Percentiles rank a stretch among this genome's conserved stretches.
phyloP scores from a whole-genome alignment of 495 filamentous ascomycete genomes.

The Penicillium arizonense region DNA sequence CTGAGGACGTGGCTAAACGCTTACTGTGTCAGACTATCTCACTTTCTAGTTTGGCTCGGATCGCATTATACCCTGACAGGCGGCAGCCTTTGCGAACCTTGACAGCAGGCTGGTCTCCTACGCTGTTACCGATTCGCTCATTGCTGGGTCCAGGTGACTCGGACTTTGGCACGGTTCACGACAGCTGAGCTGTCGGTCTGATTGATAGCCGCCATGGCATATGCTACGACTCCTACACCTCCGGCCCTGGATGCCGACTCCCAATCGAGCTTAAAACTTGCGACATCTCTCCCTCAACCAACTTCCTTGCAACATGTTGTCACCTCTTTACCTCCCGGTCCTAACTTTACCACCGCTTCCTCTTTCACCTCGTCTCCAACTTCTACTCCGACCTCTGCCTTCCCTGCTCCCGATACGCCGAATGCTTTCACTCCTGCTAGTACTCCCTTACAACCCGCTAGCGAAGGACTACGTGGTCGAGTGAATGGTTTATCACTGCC shows the following conservation, averaged over 20 bases:
- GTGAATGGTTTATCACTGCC: constrained; percentile 31
- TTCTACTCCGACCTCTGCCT: constrained; percentile 32
- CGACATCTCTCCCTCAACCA: constrained; percentile 35
- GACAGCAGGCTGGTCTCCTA: constrained; percentile 33
- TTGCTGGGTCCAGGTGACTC: constrained; percentile 49
- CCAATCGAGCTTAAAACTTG: constrained; percentile 41
- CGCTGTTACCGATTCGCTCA: constrained; percentile 38
- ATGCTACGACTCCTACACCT: constrained; percentile 39
- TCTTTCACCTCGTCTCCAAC: constrained; percentile 32
- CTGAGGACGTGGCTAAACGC: constrained; percentile 49
- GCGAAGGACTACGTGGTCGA: constrained; percentile 50
- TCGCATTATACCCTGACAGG: constrained; percentile 30
- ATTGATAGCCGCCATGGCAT: constrained; percentile 41
- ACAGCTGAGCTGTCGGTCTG: constrained; percentile 36
- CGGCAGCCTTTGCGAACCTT: constrained; percentile 26
- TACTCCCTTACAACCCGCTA: constrained; percentile 50
- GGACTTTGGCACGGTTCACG: constrained; percentile 37
- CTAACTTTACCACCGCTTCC: constrained; percentile 25
- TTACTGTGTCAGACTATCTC: constrained; percentile 36
- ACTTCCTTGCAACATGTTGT: constrained; percentile 40
- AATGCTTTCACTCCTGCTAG: constrained; percentile 47
- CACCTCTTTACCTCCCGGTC: constrained; percentile 29
- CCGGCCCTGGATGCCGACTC: constrained; percentile 44
- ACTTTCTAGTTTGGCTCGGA: constrained; percentile 32
- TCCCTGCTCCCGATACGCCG: constrained; percentile 27